phyloP scores from a whole-genome alignment of 805 yeast genomes.

The Candida ficus region DNA sequence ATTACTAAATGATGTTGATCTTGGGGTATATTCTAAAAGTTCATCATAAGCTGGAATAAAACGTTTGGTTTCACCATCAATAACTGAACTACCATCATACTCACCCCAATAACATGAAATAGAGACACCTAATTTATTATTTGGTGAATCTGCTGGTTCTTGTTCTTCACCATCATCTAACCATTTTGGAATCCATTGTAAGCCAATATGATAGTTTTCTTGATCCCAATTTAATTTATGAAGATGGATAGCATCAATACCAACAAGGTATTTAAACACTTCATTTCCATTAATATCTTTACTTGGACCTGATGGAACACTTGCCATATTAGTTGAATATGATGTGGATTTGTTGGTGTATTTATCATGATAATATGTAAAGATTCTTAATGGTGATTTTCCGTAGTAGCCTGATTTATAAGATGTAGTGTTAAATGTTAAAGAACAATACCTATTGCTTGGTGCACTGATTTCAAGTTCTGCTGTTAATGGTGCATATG shows the following conservation, averaged over 20 bases:
- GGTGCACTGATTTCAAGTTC: constrained; percentile 52
- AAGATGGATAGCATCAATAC: constrained; percentile 59
- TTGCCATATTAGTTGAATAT: neutral
- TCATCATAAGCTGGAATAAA: constrained; percentile 71
- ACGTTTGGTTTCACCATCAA: constrained; percentile 33
- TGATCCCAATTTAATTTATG: constrained; percentile 62
- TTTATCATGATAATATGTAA: constrained; percentile 44
- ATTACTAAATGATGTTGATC: constrained; percentile 60
- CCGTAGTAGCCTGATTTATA: constrained; percentile 29
- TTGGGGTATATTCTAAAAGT: constrained; percentile 61
- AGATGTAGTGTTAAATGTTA: constrained; percentile 50
- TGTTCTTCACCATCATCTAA: constrained; percentile 31
- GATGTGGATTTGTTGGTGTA: constrained; percentile 5
- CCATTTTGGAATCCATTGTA: constrained; percentile 73
- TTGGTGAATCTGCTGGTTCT: constrained; percentile 25
- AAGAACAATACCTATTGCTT: constrained; percentile 59
- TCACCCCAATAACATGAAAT: constrained; percentile 81
- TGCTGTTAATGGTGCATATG: constrained; percentile 62
- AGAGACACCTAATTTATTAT: constrained; percentile 44
- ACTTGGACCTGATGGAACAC: constrained; percentile 22
- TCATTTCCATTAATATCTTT: constrained; percentile 37
- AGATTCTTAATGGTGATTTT: constrained; percentile 58
- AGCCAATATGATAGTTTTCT: constrained; percentile 48
- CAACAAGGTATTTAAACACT: constrained; percentile 48
- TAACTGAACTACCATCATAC: constrained; percentile 39